Base-by-base conservation (phyloP, 371 early-diverging fungal species). In the Cokeromyces recurvatus region DNA sequence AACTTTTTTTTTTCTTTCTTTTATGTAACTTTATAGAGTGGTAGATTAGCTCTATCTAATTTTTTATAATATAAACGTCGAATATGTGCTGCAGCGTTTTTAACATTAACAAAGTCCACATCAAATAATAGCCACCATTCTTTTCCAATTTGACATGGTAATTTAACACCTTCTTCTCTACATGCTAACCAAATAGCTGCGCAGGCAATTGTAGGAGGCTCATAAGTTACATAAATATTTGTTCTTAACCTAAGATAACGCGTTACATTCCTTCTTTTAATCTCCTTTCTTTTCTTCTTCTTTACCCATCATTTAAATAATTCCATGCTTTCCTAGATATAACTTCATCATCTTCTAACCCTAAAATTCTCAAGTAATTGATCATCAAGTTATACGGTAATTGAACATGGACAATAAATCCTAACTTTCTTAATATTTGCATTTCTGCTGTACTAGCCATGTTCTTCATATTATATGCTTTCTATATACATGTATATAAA, bases 331-430 rank as follows among this genome's bases (percentile, higher is more conserved):
- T 66, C 46, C 90, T 91, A 1, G 88, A 77, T 2, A 97, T 62
- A 3, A 52, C 73, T 14, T 81, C 73, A 48, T 92, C 77, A 17
- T 83, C 82, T 20, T 87, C 82, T 22, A 96, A 57, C 16, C 79
- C 89, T 25, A 97, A 66, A 21, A 85, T 80, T 43, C 86, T 85
- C 52, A 95, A 59, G 64, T 96, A 97, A 55, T 94, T 94, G 52
- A 95, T 81, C 87, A 96, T 82, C 40, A 91, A 74, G 14, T 89
- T 91, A 59, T 97, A 94, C 2, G 97, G 95, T 12, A 91, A 79
- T 61, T 95, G 89, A 0, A 96, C 97, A 55, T 94, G 94, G 0
- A 96, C 95, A 57, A 96, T 90, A 67, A 97, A 97, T 2, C 89
- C 95, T 3, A 97, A 77, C 16, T 77, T 77, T 27, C 84, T 82